Evolutionary conservation across 2,329 filamentous ascomycete genomes (phyloP).

Genomic region (Trematosphaeria pertusa): DNA sequence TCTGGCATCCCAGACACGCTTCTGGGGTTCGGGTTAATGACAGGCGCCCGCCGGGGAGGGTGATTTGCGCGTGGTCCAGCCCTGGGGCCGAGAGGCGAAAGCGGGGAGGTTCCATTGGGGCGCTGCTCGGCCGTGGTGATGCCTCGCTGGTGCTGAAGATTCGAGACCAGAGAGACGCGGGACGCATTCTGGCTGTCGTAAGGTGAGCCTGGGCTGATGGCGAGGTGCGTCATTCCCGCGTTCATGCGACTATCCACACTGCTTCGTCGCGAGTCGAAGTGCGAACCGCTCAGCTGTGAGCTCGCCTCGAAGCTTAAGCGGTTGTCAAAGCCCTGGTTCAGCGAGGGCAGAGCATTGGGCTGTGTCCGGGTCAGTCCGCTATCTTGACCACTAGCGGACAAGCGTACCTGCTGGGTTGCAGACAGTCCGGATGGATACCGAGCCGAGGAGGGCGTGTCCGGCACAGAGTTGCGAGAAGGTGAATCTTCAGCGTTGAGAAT

Average conservation of each 20-base stretch:
- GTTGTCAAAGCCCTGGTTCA: constrained; percentile 62
- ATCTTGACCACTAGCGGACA: not conserved
- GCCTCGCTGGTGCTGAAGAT: constrained; percentile 67
- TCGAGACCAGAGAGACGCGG: constrained; percentile 75
- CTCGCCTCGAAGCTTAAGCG: constrained; percentile 58
- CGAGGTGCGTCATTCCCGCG: constrained; percentile 72
- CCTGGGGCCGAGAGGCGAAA: constrained; percentile 53
- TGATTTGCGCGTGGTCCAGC: constrained; percentile 43
- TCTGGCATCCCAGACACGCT: constrained; percentile 69
- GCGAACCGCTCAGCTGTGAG: constrained; percentile 42
- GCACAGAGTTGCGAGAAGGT: constrained; percentile 50
- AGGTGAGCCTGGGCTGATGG: constrained; percentile 70
- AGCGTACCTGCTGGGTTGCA: constrained; percentile 33
- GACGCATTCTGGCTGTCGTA: constrained; percentile 81
- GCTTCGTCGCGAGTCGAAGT: constrained; percentile 70
- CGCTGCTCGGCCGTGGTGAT: constrained; percentile 46
- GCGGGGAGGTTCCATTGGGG: constrained; percentile 53
- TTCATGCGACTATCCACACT: constrained; percentile 83
- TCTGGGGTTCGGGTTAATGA: constrained; percentile 73
- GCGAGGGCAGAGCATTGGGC: constrained; percentile 59
- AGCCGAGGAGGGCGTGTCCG: constrained; percentile 52
- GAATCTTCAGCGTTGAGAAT: constrained; percentile 60
- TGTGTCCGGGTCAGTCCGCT: constrained; percentile 28
- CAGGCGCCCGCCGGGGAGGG: constrained; percentile 68
- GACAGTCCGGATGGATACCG: constrained; percentile 41